A percentile compares a stretch with the other conserved stretches of the same genome.
These are phyloP conservation scores for Arabis alpina DNA, from an alignment of 345 rosid genomes.

Conservation along the genomic window DNA sequence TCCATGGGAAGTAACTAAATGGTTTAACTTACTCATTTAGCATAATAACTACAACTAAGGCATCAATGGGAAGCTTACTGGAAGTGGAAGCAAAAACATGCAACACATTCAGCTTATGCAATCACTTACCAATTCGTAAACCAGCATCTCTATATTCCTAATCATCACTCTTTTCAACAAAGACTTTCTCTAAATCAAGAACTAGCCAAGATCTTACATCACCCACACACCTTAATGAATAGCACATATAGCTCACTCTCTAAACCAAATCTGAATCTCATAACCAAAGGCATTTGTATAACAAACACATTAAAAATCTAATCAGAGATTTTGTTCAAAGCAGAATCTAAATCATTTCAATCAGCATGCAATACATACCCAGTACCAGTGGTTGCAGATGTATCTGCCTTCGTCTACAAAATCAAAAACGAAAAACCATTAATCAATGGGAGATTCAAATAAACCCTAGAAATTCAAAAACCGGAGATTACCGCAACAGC, in stretches of 20 bases:
- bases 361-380: conserved; percentile 55
- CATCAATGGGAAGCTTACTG: conserved; percentile 1
- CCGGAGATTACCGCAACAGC: conserved; percentile 70
- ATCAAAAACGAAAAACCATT: not conserved
- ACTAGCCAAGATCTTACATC: not conserved
- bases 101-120: conserved; percentile 11
- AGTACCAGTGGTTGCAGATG: conserved; percentile 67
- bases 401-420: conserved; percentile 65
- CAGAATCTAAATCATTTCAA: not conserved
- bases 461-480: not conserved
- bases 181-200: conserved; percentile 3
- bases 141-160: not conserved
- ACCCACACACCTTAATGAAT: not conserved
- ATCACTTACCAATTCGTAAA: not conserved
- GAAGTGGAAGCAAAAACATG: not conserved
- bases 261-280: conserved; percentile 1
- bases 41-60: not conserved
- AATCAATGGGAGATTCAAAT: conserved; percentile 2
- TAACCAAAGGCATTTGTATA: not conserved
- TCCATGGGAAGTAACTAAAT: conserved; percentile 1
- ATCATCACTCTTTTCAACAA: not conserved
- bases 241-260: conserved; percentile 7
- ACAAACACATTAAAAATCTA: not conserved
- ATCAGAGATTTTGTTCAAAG: not conserved
- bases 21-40: conserved; percentile 8